Evolutionary conservation across 345 rosid species (phyloP).

Genomic region (Citrus cavaleriei): DNA sequence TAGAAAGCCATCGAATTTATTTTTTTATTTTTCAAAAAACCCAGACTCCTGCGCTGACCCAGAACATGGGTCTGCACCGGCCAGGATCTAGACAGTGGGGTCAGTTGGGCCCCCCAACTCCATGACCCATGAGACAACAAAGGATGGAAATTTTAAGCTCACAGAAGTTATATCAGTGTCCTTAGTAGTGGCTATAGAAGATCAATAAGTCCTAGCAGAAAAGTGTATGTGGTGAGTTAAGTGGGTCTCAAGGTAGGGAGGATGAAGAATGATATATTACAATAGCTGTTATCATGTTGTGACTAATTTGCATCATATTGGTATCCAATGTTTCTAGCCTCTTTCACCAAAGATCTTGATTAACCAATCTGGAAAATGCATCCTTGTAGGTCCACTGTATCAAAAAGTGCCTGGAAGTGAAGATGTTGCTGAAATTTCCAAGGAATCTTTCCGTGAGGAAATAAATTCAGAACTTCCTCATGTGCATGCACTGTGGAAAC

Average conservation of each 20-base stretch:
- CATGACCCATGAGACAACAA: too few relatives aligned
- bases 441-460: constrained; percentile 25
- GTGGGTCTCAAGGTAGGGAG: not conserved
- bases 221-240: not conserved
- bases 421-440: constrained; percentile 38
- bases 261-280: not conserved
- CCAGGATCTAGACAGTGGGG: too few relatives aligned
- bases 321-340: not conserved
- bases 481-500: constrained; percentile 61
- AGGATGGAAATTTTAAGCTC: too few relatives aligned
- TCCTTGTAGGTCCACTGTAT: constrained; percentile 41
- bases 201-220: not conserved
- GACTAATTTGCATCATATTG: not conserved
- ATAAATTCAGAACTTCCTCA: constrained; percentile 14
- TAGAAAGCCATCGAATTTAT: not conserved
- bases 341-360: not conserved
- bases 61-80: too few relatives aligned
- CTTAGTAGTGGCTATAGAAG: not conserved
- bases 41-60: too few relatives aligned
- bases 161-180: not conserved
- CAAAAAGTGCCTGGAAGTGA: constrained; percentile 41
- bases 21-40: too few relatives aligned
- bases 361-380: constrained; percentile 5
- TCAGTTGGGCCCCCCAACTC: too few relatives aligned
- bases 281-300: not conserved